Conservation (phyloP, 2,329 filamentous ascomycete species). For the Aspergillus sp. region DNA sequence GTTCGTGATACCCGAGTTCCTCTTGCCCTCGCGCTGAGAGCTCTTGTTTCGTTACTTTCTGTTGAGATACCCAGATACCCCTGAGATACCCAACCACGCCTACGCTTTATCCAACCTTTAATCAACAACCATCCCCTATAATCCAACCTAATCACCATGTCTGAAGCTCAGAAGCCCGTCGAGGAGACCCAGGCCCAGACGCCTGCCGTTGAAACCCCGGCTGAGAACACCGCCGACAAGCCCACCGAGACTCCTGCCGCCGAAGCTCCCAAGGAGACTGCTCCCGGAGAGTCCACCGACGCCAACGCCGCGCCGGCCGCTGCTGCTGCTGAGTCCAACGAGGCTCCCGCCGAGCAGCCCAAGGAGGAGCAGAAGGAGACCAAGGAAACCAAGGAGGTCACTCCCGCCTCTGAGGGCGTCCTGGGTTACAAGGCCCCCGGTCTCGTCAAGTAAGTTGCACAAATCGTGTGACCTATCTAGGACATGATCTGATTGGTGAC, state of each 20-base stretch:
- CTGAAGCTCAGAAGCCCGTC: conserved; percentile 62
- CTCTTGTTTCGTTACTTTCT: conserved; percentile 22
- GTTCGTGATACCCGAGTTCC: conserved; percentile 33
- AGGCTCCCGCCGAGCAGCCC: conserved; percentile 29
- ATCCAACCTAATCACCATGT: conserved; percentile 46
- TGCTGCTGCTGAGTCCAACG: conserved; percentile 25
- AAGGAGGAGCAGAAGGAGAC: conserved; percentile 23
- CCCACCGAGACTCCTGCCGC: conserved; percentile 32
- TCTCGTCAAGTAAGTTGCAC: conserved; percentile 68
- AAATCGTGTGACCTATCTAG: not conserved
- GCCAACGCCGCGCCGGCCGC: conserved; percentile 22
- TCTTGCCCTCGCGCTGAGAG: conserved; percentile 20
- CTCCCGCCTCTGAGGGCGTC: conserved; percentile 71
- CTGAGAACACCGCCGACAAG: conserved; percentile 17
- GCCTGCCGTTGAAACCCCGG: conserved; percentile 26
- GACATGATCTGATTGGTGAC: conserved; percentile 1
- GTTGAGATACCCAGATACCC: conserved; percentile 25
- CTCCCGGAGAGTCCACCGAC: conserved; percentile 24
- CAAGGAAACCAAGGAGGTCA: conserved; percentile 37
- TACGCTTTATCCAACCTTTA: conserved; percentile 8
- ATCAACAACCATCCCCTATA: conserved; percentile 2
- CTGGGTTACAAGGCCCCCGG: conserved; percentile 85
- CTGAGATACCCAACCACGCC: conserved; percentile 16
- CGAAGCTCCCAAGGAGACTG: conserved; percentile 25
- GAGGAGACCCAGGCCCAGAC: conserved; percentile 46